These are phyloP conservation scores for Paraconiothyrium sp. DNA, from an alignment of 2,329 filamentous ascomycete genomes.

Conservation along the genomic window DNA sequence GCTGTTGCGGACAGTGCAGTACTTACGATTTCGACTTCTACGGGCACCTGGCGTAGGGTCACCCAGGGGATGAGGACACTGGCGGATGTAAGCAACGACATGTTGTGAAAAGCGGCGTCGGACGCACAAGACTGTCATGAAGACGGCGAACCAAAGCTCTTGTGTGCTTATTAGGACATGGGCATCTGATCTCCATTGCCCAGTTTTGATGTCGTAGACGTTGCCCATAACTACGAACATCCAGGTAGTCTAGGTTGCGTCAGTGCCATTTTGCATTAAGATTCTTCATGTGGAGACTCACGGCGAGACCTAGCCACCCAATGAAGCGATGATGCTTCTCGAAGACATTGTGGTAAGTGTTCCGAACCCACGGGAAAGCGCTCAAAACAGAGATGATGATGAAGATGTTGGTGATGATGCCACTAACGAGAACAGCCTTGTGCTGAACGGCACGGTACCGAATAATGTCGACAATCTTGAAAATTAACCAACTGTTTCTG, in stretches of 20 bases:
- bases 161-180: conserved; percentile 43
- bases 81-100: conserved; percentile 17
- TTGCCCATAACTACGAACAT: conserved; percentile 47
- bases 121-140: conserved; percentile 50
- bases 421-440: conserved; percentile 42
- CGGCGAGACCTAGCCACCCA: conserved; percentile 48
- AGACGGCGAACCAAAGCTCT: conserved; percentile 48
- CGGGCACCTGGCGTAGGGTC: conserved; percentile 46
- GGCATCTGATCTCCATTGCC: conserved; percentile 39
- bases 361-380: conserved; percentile 49
- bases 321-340: conserved; percentile 49
- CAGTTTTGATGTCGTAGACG: conserved; percentile 45
- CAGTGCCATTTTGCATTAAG: conserved; percentile 1
- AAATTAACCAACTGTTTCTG: conserved; percentile 41
- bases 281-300: conserved; percentile 22
- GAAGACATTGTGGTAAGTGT: conserved; percentile 49
- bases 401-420: conserved; percentile 45
- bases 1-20: background rate
- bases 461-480: conserved; percentile 48
- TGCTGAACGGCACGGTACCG: conserved; percentile 44
- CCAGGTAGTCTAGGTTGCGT: conserved; percentile 44
- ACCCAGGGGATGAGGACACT: conserved; percentile 48
- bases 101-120: background rate
- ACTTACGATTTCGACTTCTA: conserved; percentile 41
- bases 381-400: conserved; percentile 49